Percentiles rank a stretch among this genome's conserved stretches.
Conservation (phyloP, 352 stramenopile species). For the Globisporangium emineosum region DNA sequence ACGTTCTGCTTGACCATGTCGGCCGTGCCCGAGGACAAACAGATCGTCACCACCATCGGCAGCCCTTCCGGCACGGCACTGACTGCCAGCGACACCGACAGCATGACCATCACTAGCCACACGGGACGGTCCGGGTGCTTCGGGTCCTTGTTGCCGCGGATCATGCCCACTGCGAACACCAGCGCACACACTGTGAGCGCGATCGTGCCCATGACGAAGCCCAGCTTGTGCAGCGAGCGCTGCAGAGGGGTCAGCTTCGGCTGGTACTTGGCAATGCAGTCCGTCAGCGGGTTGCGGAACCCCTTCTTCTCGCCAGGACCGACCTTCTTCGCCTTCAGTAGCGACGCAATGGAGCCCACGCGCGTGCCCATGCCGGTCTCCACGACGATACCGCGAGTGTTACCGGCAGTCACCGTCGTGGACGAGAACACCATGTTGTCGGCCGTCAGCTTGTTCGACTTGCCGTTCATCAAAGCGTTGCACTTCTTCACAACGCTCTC, state of each 20-base stretch:
- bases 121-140: conserved; percentile 70
- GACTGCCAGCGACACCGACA: conserved; percentile 71
- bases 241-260: conserved; percentile 79
- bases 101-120: conserved; percentile 84
- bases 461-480: conserved; percentile 11
- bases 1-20: conserved; percentile 40
- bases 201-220: conserved; percentile 81
- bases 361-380: conserved; percentile 38
- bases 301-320: conserved; percentile 20
- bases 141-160: conserved; percentile 32
- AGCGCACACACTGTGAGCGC: conserved; percentile 81
- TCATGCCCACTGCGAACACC: conserved; percentile 79
- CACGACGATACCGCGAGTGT: conserved; percentile 36
- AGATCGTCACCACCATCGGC: conserved; percentile 37
- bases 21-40: conserved; percentile 24
- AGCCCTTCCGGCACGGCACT: conserved; percentile 40
- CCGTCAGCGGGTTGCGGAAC: conserved; percentile 12
- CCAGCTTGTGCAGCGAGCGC: conserved; percentile 89
- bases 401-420: conserved; percentile 53
- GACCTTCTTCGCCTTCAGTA: conserved; percentile 22
- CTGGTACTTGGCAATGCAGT: conserved; percentile 23
- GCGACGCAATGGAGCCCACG: conserved; percentile 35
- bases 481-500: conserved; percentile 31
- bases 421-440: conserved; percentile 89
- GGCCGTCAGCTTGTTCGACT: conserved; percentile 32